These are phyloP conservation scores for Allium cepa DNA, from an alignment of 106 monocot genomes.

Conservation along the genomic window DNA sequence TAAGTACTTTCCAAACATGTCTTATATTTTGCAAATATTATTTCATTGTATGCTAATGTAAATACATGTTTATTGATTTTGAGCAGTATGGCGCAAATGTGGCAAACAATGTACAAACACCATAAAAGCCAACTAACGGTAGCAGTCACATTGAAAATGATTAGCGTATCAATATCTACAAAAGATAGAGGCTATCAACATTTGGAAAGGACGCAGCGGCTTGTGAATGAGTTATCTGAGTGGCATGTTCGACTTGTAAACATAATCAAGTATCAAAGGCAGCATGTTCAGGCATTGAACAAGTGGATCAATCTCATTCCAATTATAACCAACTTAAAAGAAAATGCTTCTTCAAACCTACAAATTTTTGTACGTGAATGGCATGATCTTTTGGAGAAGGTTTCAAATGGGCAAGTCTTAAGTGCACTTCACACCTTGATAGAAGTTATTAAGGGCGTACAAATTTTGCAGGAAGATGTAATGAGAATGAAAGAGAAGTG, in stretches of 20 bases:
- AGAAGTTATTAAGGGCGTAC: slow-evolving; percentile 42
- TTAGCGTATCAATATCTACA: slow-evolving; percentile 38
- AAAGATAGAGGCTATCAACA: slow-evolving; percentile 51
- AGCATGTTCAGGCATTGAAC: slow-evolving; percentile 52
- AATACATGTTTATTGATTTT: no score
- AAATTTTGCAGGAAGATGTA: slow-evolving; percentile 57
- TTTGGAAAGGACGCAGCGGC: slow-evolving; percentile 35
- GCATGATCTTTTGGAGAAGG: slow-evolving; percentile 65
- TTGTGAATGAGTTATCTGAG: slow-evolving; percentile 24
- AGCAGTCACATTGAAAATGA: slow-evolving; percentile 21
- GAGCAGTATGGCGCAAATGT: slow-evolving; percentile 79
- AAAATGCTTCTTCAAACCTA: slow-evolving; percentile 52
- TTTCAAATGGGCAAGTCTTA: slow-evolving; percentile 41
- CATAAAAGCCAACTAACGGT: slow-evolving; percentile 46
- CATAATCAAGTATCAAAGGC: slow-evolving; percentile 63
- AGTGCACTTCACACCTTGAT: slow-evolving; percentile 45
- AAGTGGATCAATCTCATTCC: slow-evolving; percentile 78
- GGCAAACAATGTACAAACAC: slow-evolving; percentile 62
- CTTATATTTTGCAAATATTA: no score
- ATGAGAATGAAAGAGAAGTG: slow-evolving; percentile 48
- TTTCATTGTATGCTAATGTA: no score
- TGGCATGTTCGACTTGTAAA: slow-evolving; percentile 59
- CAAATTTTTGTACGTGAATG: slow-evolving; percentile 50
- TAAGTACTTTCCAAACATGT: no score
- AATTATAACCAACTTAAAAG: slow-evolving; percentile 69